A percentile compares a stretch with the other conserved stretches of the same genome.
phyloP scores from a whole-genome alignment of 1,139 yeast species.

The Meyerozyma athensensis region DNA sequence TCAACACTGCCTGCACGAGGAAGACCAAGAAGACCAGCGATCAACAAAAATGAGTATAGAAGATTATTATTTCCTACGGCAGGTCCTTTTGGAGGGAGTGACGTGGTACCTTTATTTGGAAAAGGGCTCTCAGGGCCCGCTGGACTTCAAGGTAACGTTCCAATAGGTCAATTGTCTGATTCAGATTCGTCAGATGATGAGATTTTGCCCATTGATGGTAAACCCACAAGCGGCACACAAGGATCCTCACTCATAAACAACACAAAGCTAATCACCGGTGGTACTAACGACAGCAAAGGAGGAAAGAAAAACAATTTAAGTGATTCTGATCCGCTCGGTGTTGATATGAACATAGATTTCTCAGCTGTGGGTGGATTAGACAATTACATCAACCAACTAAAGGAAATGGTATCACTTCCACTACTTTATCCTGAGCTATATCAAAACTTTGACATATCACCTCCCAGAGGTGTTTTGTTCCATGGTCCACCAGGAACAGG shows the following conservation, averaged over 20 bases:
- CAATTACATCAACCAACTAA: slow-evolving; percentile 82
- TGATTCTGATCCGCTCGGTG: slow-evolving; percentile 93
- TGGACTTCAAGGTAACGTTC: slow-evolving; percentile 41
- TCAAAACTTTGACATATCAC: slow-evolving; percentile 84
- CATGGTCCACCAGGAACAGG: slow-evolving; percentile 99
- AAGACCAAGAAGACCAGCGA: slow-evolving; percentile 22
- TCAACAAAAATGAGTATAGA: slow-evolving; percentile 42
- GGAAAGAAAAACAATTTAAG: slow-evolving; percentile 69
- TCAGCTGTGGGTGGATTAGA: slow-evolving; percentile 90
- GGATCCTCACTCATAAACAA: slow-evolving; percentile 10
- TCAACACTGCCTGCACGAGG: slow-evolving; percentile 18
- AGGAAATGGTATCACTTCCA: slow-evolving; percentile 96
- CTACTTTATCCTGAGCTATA: slow-evolving; percentile 90
- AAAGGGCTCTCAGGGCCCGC: slow-evolving; percentile 43
- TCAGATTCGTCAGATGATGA: slow-evolving; percentile 75
- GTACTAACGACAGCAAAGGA: slow-evolving; percentile 22
- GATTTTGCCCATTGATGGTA: slow-evolving; percentile 37
- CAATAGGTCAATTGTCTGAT: slow-evolving; percentile 37
- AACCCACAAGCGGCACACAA: slow-evolving; percentile 6
- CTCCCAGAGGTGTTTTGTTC: slow-evolving; percentile 95
- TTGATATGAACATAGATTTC: slow-evolving; percentile 89
- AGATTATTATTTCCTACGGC: slow-evolving; percentile 84
- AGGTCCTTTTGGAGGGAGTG: slow-evolving; percentile 97
- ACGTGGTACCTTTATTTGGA: slow-evolving; percentile 72
- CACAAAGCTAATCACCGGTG: slow-evolving; percentile 34